Evolutionary conservation across 2,329 filamentous ascomycete genomes (phyloP), one percentile per base, ranked within the genome.

Genomic region (Sporothrix schenckii): DNA sequence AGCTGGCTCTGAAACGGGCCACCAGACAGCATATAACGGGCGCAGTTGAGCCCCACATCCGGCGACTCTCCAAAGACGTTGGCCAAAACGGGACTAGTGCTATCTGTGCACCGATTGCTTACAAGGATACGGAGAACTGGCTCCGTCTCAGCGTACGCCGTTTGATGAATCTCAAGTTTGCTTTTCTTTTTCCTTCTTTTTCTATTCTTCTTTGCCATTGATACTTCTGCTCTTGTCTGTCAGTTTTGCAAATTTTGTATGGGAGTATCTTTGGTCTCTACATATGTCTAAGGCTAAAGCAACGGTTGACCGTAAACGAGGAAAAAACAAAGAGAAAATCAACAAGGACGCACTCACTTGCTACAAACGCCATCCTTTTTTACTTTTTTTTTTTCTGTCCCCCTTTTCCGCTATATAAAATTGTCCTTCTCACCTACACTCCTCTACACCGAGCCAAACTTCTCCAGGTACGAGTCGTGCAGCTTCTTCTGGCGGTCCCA

Each of bases 401-500:
- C 24, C 44, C 44, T 49, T 34, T 65, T 54, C 34, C 24, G 44
- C 60, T 34, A 14, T 47, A 54, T n/a, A 4, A 3, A 10, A n/a
- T 13, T 34, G n/a, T 49, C 27, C 14, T 49, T 49, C 34, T 34
- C 34, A 34, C 6, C 6, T 34, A 34, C 24, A n/a, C 16, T 30
- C 4, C 41, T 14, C 47, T 34, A 61, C 14, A 49, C 34, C 68
- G 47, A 16, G 14, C 70, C 73, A 72, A 74, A 72, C 71, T 73
- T 75, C 5, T 73, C 73, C 68, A 77, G 70, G 79, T 82, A 88
- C 68, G 81, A 81, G 75, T 91, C 88, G 79, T 89, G 86, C 74
- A 85, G 74, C 81, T 90, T 91, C 82, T 89, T 91, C 81, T 92
- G 90, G 75, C 82, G 85, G 76, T 91, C 88, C 89, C 89, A 92